A percentile compares a stretch with the other conserved stretches of the same genome.
phyloP scores from a whole-genome alignment of 2,329 filamentous ascomycete species.

The Thielaviopsis musarum region DNA sequence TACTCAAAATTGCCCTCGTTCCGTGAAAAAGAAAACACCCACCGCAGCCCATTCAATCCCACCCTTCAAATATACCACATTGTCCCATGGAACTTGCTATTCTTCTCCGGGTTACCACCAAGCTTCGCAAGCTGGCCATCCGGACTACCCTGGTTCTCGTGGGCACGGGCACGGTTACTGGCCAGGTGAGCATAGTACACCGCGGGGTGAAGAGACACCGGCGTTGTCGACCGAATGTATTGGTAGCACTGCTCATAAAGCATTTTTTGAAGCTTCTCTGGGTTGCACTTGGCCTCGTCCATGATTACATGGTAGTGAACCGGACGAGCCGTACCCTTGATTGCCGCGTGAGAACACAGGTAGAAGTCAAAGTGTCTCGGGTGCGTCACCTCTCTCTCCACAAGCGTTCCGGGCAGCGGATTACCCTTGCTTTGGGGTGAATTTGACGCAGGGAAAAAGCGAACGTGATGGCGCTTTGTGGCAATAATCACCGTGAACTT shows the following conservation, averaged over 20 bases:
- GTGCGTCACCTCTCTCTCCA: slow-evolving; percentile 81
- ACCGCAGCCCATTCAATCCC: background rate
- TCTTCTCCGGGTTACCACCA: background rate
- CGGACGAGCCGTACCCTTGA: slow-evolving; percentile 85
- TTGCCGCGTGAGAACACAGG: slow-evolving; percentile 46
- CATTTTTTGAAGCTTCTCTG: slow-evolving; percentile 64
- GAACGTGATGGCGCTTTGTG: slow-evolving; percentile 86
- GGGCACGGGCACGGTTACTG: slow-evolving; percentile 59
- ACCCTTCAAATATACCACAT: slow-evolving; percentile 28
- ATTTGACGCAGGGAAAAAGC: slow-evolving; percentile 58
- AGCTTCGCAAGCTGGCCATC: background rate
- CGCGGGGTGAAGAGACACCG: slow-evolving; percentile 74
- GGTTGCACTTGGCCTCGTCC: slow-evolving; percentile 56
- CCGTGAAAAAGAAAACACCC: background rate
- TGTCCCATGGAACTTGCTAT: slow-evolving; percentile 15
- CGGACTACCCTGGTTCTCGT: slow-evolving; percentile 35
- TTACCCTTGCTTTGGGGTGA: slow-evolving; percentile 51
- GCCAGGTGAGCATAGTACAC: slow-evolving; percentile 95
- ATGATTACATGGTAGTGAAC: slow-evolving; percentile 82
- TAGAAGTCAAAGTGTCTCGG: slow-evolving; percentile 85
- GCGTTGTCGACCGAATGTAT: slow-evolving; percentile 80
- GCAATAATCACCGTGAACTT: slow-evolving; percentile 77
- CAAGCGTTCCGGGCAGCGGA: slow-evolving; percentile 66
- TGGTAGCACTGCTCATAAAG: slow-evolving; percentile 93
- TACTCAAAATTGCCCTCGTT: background rate